Evolutionary conservation across 2,329 filamentous ascomycete genomes (phyloP), one percentile per base, ranked within the genome.

Genomic region (Colletotrichum cuscutae): DNA sequence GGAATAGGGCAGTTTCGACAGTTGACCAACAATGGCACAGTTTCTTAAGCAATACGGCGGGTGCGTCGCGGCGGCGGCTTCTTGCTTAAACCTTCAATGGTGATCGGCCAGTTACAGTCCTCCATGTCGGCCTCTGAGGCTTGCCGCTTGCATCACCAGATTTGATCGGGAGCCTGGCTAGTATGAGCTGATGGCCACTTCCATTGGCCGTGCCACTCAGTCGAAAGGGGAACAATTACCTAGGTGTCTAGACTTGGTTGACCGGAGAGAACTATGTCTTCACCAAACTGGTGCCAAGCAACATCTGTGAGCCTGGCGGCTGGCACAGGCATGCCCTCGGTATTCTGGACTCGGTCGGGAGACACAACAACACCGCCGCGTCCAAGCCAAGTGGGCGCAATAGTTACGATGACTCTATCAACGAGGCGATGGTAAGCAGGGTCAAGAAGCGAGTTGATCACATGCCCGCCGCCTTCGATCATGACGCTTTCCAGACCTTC

Each of bases 321-420:
- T 7, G 92, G 87, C 60, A 89, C 82, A 5, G 88, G 86, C 58
- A 84, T 83, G 3, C 88, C 90, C 22, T 86, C 80, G 2, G 83
- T 81, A 68, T 87, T 87, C 3, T 81, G 77, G 53, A 86, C 88
- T 42, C 90, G 86, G 24, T 89, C 86, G 2, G 95, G 96, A 59
- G 90, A 92, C 3, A 98, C 94, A 12, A 91, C 87, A 11, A 98
- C 94, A 8, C 95, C 95, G 2, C 94, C 94, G 72, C 89, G 87
- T 1, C 96, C 96, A n/a, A 98, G 86, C 90, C 95, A 98, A 0
- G 91, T 94, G 9, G 96, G 96, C 3, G 96, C 95, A 78, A 98
- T 91, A 0, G 96, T 98, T 71, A 98, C 88, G 77, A 98, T 93
- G 61, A 98, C 91, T 2, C 92, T 92, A 79, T 94, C 89, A 54